Base-by-base conservation (phyloP, 805 yeast genomes). In the Sugiyamaella valdiviana region DNA sequence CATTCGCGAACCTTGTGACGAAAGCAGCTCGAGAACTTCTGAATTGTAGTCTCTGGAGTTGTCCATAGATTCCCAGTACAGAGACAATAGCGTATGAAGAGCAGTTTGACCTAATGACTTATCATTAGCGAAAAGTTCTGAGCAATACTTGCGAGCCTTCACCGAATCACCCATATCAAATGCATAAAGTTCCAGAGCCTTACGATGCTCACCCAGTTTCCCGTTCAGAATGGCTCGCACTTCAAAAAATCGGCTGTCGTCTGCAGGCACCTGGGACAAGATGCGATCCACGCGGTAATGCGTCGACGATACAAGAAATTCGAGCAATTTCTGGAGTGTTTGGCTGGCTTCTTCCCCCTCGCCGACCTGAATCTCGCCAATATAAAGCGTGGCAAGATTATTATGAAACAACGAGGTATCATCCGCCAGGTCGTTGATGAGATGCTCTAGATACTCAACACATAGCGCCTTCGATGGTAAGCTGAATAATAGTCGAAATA, bases 71-170 rank as follows among this genome's bases (percentile, higher is more conserved):
- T 40, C 29, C 9, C 72, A 53, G 44, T 70, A 69, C 38, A 67
- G 51, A 20, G 74, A 76, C 22, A 82, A 61, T 19, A 82, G 65
- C 37, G 69, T 71, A 45, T 77, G 77, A n/a, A 83, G 66, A 7
- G 77, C 62, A 4, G 60, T 50, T 22, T 63, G 54, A 2, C 86
- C 85, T 16, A 62, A 52, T 0, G 57, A 59, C 9, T 62, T 36
- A 42, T 74, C 70, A 2, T 57, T 49, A 1, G 66, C 49, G 51
- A 73, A 76, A 0, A 85, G 66, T 3, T 68, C 67, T 1, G 74
- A 63, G 52, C 93, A 82, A 57, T 85, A 85, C 2, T 66, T 60
- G 51, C 83, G 73, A 0, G 95, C 85, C n/a, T 70, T 67, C 17
- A 64, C 64, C 42, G 77, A 72, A 58, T 83, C 83, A 2, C 75